Evolutionary conservation across 1,139 yeast species (phyloP).

Genomic region (Geotrichum reessii): DNA sequence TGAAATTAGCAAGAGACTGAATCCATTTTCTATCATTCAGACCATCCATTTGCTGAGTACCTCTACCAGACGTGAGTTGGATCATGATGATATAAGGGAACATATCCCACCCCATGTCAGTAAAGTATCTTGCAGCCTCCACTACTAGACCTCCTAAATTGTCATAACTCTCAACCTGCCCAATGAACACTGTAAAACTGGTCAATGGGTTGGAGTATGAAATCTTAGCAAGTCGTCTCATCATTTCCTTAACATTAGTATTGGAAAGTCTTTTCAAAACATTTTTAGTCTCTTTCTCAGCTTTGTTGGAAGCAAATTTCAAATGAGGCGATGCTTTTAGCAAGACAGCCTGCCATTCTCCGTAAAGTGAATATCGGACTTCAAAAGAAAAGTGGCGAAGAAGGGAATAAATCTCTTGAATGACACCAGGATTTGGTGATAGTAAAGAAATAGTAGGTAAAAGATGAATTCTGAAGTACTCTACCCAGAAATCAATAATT

Average conservation of each 20-base stretch:
- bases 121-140: conserved; percentile 73
- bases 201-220: conserved; percentile 80
- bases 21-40: conserved; percentile 81
- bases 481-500: conserved; percentile 45
- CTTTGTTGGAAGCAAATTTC: conserved; percentile 58
- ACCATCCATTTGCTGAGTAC: conserved; percentile 71
- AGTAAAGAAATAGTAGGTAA: conserved; percentile 63
- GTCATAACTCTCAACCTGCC: conserved; percentile 80
- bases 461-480: conserved; percentile 58
- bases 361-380: conserved; percentile 72
- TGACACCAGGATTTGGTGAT: conserved; percentile 55
- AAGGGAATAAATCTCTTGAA: conserved; percentile 55
- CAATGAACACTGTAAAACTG: conserved; percentile 44
- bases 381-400: conserved; percentile 53
- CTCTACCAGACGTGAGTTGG: conserved; percentile 65
- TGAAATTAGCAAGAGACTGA: conserved; percentile 44
- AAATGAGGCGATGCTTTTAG: conserved; percentile 52
- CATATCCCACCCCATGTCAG: conserved; percentile 80
- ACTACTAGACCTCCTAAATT: conserved; percentile 75
- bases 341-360: conserved; percentile 62
- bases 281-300: conserved; percentile 79
- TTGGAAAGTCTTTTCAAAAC: conserved; percentile 81
- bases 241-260: conserved; percentile 71
- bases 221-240: conserved; percentile 71
- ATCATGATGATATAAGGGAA: conserved; percentile 67